phyloP scores from a whole-genome alignment of 306 rosid species.

The Abrus pulchellus region DNA sequence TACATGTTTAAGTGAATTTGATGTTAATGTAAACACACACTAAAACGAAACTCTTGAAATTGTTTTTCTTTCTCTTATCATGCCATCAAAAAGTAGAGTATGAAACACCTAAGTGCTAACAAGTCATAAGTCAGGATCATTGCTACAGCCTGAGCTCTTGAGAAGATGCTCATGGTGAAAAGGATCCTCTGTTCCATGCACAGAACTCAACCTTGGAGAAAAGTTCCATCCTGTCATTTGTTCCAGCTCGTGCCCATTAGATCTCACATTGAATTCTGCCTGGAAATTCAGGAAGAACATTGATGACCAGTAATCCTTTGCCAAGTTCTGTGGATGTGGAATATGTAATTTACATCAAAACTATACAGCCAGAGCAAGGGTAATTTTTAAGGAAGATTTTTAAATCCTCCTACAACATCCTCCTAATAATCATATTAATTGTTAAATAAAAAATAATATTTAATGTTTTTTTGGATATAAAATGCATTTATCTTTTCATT shows the following conservation, averaged over 20 bases:
- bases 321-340: conserved; percentile 68
- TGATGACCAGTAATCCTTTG: conserved; percentile 92
- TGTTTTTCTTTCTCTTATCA: no score
- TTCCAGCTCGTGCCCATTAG: conserved; percentile 68
- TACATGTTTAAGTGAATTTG: no score
- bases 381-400: not conserved
- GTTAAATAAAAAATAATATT: no score
- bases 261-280: conserved; percentile 72
- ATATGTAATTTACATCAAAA: conserved; percentile 29
- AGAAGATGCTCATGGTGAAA: conserved; percentile 76
- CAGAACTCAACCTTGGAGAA: conserved; percentile 91
- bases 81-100: no score
- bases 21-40: no score
- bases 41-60: no score
- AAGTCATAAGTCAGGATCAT: conserved; percentile 48
- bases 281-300: conserved; percentile 81
- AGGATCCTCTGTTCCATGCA: conserved; percentile 84
- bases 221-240: conserved; percentile 76
- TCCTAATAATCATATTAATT: no score
- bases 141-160: conserved; percentile 58
- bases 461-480: not conserved
- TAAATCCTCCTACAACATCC: not conserved
- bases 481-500: not conserved
- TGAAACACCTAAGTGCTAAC: not conserved
- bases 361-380: not conserved